Evolutionary conservation across 1,284 basidiomycete species (phyloP), one percentile per base, ranked within the genome.

Genomic region (Ganoderma resinaceum): DNA sequence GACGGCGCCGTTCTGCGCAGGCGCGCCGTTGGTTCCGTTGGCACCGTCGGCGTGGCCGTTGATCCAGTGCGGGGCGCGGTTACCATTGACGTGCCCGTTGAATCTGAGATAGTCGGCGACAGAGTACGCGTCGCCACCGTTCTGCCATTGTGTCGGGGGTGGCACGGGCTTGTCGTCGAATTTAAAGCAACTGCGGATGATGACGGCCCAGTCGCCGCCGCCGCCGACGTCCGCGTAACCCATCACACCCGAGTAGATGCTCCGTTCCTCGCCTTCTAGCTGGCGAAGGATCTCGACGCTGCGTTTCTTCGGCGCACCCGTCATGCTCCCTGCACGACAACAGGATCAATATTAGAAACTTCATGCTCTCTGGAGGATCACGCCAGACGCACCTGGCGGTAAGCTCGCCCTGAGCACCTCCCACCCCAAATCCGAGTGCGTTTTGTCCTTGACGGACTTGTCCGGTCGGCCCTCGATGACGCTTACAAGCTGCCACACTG

Each of bases 401-500:
- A 97, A 86, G 79, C 95, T 94, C 52, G 87, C 82, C 71, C 86
- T 87, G 63, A 98, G 82, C 14, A 94, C 91, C 73, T 96, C 91
- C 84, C 95, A 93, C 9, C 92, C 92, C 40, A 93, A 73, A 55
- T 88, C 82, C 59, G 82, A 57, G 31, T 85, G 81, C 35, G 81
- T 73, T 26, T 80, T 75, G 35, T 70, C 73, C 33, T 80, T 75
- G 29, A 72, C 61, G 29, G 79, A 77, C 0, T 74, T 75, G 4
- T 69, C 72, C 38, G 72, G 70, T 60, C 73, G 82, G 26, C 96
- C 96, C 75, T 93, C 89, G 59, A 99, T 95, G 33, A 97, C 96
- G 62, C 96, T 98, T 12, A 99, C 97, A 59, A 99, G 89, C 79
- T 98, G 96, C 89, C 96, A 98, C 2, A 99, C 95, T 0, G 95